phyloP scores from a whole-genome alignment of 441 rosid species.

The Hura crepitans region DNA sequence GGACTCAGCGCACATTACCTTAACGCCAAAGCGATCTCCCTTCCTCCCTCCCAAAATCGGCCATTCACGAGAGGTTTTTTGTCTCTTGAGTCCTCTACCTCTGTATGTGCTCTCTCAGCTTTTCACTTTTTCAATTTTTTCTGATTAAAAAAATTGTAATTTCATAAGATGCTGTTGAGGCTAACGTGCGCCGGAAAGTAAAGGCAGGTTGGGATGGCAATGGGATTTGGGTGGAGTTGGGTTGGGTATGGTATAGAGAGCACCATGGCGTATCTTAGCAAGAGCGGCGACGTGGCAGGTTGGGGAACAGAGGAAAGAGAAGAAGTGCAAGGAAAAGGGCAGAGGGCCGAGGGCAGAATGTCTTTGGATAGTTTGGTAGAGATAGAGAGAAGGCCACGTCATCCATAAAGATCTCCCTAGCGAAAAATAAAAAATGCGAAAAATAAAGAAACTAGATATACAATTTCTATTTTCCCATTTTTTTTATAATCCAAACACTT shows the following conservation, averaged over 20 bases:
- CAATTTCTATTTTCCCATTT: background rate
- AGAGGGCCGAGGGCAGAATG: background rate
- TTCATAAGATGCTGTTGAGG: background rate
- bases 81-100: background rate
- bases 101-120: background rate
- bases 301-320: conserved; percentile 9
- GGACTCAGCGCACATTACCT: conserved; percentile 10
- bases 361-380: conserved; percentile 52
- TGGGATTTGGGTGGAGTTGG: background rate
- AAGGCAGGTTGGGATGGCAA: conserved; percentile 29
- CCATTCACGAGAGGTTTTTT: background rate
- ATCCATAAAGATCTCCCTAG: conserved; percentile 17
- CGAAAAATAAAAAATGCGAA: conserved; percentile 3
- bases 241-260: conserved; percentile 31
- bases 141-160: background rate
- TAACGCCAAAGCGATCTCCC: conserved; percentile 1
- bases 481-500: too few relatives aligned
- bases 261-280: conserved; percentile 20
- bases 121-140: background rate
- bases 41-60: background rate
- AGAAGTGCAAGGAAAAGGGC: conserved; percentile 38
- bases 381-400: conserved; percentile 79
- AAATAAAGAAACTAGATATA: background rate
- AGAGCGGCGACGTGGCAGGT: conserved; percentile 41
- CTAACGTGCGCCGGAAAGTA: conserved; percentile 27